Percentiles rank a stretch among this genome's conserved stretches.
These are phyloP conservation scores for Epichloe festucae DNA, from an alignment of 2,329 filamentous ascomycete genomes.

Conservation along the genomic window DNA sequence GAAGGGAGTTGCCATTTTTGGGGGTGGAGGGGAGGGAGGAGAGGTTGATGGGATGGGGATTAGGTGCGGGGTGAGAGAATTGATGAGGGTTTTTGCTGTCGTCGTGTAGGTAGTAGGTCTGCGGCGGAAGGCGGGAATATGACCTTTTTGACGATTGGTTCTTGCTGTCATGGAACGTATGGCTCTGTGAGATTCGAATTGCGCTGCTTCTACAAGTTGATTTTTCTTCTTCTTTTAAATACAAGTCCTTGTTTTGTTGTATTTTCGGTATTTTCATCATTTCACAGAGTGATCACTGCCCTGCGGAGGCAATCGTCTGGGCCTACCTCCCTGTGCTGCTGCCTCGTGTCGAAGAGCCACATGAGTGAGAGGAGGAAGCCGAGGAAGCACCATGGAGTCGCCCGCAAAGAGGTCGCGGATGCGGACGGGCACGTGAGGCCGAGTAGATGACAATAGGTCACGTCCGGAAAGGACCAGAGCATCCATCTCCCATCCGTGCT, in stretches of 20 bases:
- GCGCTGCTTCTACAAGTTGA: too few relatives aligned
- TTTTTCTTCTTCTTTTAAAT: too few relatives aligned
- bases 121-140: too few relatives aligned
- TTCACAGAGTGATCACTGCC: neutral
- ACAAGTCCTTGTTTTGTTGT: too few relatives aligned
- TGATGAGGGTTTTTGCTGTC: neutral
- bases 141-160: too few relatives aligned
- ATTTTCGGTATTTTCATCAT: neutral
- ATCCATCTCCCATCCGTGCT: constrained; percentile 15
- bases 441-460: constrained; percentile 49
- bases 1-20: constrained; percentile 17
- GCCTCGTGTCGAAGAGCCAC: constrained; percentile 14
- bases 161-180: too few relatives aligned
- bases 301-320: neutral
- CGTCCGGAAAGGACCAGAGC: constrained; percentile 61
- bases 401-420: constrained; percentile 38
- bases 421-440: constrained; percentile 45
- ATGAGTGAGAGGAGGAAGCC: constrained; percentile 52
- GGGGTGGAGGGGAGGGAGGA: neutral
- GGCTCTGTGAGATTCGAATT: too few relatives aligned
- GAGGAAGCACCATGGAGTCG: constrained; percentile 49
- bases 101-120: too few relatives aligned
- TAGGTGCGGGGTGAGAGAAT: neutral
- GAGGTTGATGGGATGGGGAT: neutral
- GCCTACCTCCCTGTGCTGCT: constrained; percentile 8